Evolutionary conservation across 768 basidiomycete species (phyloP), one percentile per base, ranked within the genome.

Genomic region (Nidula microcarpa): DNA sequence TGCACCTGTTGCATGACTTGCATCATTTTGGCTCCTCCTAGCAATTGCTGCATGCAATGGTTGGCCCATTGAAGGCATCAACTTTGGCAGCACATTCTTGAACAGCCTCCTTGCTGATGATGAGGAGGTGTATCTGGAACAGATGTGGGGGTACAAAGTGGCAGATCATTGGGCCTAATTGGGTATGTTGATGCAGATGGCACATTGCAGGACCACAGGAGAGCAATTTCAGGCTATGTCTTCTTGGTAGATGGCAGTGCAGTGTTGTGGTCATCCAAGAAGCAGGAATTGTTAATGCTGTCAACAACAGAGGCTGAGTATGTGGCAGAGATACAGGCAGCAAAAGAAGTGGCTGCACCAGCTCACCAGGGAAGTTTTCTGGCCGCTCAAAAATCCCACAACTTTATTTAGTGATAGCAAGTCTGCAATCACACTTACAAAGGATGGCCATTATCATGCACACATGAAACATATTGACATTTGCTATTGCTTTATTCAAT

Each of bases 61-160:
- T 33, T 68, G 69, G 55, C 61, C 70, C n/a, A 30, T 75, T 10
- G 55, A 74, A 23, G 56, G 43, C 36, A 57, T 74, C 14, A 73
- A 79, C 57, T 64, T 78, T 32, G 65, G 57, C 39, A 51, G 46
- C 18, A 56, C 62, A n/a, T 65, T 55, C 50, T 53, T 64, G 17
- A 56, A 62, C 47, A 47, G 54, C 2, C 37, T 41, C 50, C 34
- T 60, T 6, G 33, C 30, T 1, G 55, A 68, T 1, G 57, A 65
- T 3, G 52, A 56, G 34, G 52, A 43, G n/a, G 63, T 72, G 9
- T 70, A 61, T 35, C 66, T 70, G 66, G 7, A 45, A 11, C 67
- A 67, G 53, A 65, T 65, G 0, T 48, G 49, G 8, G 62, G 64
- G 0, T 23, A 23, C 4, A 4, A 23, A 23, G 23, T 23, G 23